phyloP scores from a whole-genome alignment of 768 basidiomycete species.

The Lanmaoa rubissima region DNA sequence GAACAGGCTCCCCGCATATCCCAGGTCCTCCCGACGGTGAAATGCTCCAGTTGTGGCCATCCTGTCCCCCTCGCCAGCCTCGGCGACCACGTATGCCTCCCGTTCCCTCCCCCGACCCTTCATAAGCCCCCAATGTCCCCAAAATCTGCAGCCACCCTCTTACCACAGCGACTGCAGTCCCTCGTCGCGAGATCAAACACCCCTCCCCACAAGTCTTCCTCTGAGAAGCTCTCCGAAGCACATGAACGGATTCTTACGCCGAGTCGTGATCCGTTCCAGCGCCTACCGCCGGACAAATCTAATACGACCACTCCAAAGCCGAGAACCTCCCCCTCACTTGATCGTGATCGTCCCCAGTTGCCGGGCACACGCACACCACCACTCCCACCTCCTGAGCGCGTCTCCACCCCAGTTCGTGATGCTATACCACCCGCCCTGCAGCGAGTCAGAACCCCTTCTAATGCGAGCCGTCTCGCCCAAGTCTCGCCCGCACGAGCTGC shows the following conservation, averaged over 20 bases:
- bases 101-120: conserved; percentile 44
- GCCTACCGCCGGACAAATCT: conserved; percentile 25
- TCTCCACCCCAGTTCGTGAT: conserved; percentile 17
- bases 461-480: conserved; percentile 1
- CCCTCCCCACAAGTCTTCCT: conserved; percentile 4
- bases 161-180: conserved; percentile 50
- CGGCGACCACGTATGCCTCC: conserved; percentile 73
- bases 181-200: conserved; percentile 34
- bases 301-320: conserved; percentile 8
- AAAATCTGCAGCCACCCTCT: conserved; percentile 41
- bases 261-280: conserved; percentile 28
- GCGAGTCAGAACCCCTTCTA: conserved; percentile 23
- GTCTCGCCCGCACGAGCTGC: conserved; percentile 9
- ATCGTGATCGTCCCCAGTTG: conserved; percentile 4
- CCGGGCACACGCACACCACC: conserved; percentile 2
- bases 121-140: conserved; percentile 38
- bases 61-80: conserved; percentile 72
- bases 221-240: conserved; percentile 9
- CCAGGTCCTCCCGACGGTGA: conserved; percentile 76
- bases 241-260: conserved; percentile 6
- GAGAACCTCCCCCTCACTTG: neutral
- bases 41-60: conserved; percentile 74
- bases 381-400: conserved; percentile 8
- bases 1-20: conserved; percentile 39
- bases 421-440: conserved; percentile 13